Evolutionary conservation across 192 early-diverging fungal genomes (phyloP).

Genomic region (Podila clonocystis): DNA sequence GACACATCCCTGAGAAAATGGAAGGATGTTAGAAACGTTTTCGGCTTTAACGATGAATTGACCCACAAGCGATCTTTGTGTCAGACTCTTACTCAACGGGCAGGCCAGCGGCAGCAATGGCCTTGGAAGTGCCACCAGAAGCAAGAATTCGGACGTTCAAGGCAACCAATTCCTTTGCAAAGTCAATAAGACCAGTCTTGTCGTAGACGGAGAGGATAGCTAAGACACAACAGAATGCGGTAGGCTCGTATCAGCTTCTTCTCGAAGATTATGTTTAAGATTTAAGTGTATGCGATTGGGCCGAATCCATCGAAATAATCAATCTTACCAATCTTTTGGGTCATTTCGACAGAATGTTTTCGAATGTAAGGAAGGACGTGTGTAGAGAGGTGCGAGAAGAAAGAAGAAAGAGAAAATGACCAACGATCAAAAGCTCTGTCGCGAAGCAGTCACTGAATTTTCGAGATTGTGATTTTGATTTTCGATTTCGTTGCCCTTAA

Average conservation of each 20-base stretch:
- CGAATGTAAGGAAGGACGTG: constrained; percentile 8
- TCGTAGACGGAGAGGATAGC: constrained; percentile 96
- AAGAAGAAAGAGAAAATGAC: constrained; percentile 4
- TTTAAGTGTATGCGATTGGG: neutral
- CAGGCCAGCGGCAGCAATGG: constrained; percentile 88
- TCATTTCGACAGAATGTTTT: constrained; percentile 27
- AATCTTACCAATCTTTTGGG: constrained; percentile 49
- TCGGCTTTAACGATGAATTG: too few species aligned
- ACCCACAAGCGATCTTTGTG: too few species aligned
- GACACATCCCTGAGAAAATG: constrained; percentile 83
- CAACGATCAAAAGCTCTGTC: neutral
- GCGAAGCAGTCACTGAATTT: neutral
- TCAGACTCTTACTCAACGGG: constrained; percentile 75
- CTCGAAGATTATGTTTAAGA: neutral
- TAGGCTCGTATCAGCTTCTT: neutral
- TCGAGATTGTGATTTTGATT: too few species aligned
- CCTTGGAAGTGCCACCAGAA: constrained; percentile 95
- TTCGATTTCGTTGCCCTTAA: too few species aligned
- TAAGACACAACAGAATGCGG: constrained; percentile 13
- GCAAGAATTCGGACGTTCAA: constrained; percentile 88
- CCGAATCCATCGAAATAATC: too few species aligned
- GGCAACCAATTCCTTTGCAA: constrained; percentile 82
- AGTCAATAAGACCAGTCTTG: constrained; percentile 93
- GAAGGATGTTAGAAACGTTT: neutral
- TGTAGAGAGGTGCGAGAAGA: constrained; percentile 14